These are phyloP conservation scores for Coffea canephora DNA, from an alignment of 257 asterid genomes.

Conservation along the genomic window DNA sequence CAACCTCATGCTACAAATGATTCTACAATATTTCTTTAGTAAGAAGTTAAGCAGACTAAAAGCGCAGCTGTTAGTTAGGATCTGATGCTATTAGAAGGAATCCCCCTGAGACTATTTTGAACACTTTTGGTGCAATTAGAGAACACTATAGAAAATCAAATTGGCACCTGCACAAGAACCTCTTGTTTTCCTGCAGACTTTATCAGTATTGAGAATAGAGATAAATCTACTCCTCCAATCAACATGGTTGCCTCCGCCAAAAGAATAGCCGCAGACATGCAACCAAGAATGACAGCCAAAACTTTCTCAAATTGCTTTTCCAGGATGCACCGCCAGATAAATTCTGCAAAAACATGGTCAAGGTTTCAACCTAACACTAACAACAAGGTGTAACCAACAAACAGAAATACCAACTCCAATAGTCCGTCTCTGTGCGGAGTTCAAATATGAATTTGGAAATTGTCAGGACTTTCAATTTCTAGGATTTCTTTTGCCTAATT, in stretches of 20 bases:
- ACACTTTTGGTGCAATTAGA: not conserved
- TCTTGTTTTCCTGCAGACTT: slow-evolving; percentile 88
- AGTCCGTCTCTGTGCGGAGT: not conserved
- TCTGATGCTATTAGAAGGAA: too few relatives aligned
- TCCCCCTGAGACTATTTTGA: not conserved
- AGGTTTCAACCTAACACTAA: not conserved
- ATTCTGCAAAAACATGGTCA: slow-evolving; percentile 45
- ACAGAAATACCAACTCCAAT: not conserved
- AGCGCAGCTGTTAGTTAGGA: too few relatives aligned
- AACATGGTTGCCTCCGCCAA: slow-evolving; percentile 97
- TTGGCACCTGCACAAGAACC: slow-evolving; percentile 88
- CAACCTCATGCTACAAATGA: not conserved
- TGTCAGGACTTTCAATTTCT: not conserved
- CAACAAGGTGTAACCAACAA: not conserved
- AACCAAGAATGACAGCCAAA: slow-evolving; percentile 82
- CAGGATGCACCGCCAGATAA: slow-evolving; percentile 88
- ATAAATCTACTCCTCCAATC: slow-evolving; percentile 93
- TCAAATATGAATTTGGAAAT: not conserved
- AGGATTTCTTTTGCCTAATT: not conserved
- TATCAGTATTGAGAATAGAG: slow-evolving; percentile 82
- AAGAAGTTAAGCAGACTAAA: too few relatives aligned
- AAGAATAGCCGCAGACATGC: slow-evolving; percentile 90
- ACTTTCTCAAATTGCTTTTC: slow-evolving; percentile 66
- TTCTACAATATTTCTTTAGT: not conserved
- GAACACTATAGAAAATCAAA: not conserved